Conservation (phyloP, 1,139 yeast species). For the Eremothecium gossypii region DNA sequence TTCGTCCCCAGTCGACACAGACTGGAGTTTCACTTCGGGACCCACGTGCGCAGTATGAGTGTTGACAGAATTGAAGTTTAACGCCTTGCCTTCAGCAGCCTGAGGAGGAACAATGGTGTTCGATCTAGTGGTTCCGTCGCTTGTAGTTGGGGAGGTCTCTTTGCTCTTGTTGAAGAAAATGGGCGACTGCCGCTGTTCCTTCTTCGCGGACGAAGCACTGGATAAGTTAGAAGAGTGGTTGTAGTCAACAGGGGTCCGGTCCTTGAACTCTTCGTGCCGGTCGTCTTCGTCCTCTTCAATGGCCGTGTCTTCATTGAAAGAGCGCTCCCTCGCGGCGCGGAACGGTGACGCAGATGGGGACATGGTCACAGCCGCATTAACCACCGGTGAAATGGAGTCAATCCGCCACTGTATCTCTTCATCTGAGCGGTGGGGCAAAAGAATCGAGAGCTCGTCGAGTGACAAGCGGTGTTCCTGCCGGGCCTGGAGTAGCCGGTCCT, state of each 20-base stretch:
- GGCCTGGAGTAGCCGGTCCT: slow-evolving; percentile 63
- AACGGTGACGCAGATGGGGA: slow-evolving; percentile 9
- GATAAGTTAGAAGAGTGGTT: slow-evolving; percentile 8
- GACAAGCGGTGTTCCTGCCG: slow-evolving; percentile 53
- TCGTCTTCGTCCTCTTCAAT: slow-evolving; percentile 14
- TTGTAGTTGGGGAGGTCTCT: slow-evolving; percentile 4
- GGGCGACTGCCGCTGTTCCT: slow-evolving; percentile 11
- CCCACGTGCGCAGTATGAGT: slow-evolving; percentile 4
- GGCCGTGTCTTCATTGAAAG: slow-evolving; percentile 17
- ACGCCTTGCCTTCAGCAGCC: not conserved
- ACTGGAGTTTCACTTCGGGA: slow-evolving; percentile 1
- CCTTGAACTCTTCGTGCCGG: slow-evolving; percentile 15
- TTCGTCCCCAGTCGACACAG: not conserved
- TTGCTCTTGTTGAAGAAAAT: slow-evolving; percentile 6
- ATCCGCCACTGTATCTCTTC: slow-evolving; percentile 63
- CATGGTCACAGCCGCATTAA: not conserved
- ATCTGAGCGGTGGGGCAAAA: slow-evolving; percentile 65
- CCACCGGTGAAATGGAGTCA: slow-evolving; percentile 32
- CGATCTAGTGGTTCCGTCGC: slow-evolving; percentile 3
- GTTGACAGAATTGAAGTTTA: not conserved
- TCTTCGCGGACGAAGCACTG: slow-evolving; percentile 11
- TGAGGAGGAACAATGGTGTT: slow-evolving; percentile 4
- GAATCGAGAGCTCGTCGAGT: slow-evolving; percentile 63
- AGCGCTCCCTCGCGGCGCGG: slow-evolving; percentile 13
- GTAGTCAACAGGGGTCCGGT: slow-evolving; percentile 5